Base-by-base conservation (phyloP, 1,284 basidiomycete genomes). In the Cryptococcus sp. region DNA sequence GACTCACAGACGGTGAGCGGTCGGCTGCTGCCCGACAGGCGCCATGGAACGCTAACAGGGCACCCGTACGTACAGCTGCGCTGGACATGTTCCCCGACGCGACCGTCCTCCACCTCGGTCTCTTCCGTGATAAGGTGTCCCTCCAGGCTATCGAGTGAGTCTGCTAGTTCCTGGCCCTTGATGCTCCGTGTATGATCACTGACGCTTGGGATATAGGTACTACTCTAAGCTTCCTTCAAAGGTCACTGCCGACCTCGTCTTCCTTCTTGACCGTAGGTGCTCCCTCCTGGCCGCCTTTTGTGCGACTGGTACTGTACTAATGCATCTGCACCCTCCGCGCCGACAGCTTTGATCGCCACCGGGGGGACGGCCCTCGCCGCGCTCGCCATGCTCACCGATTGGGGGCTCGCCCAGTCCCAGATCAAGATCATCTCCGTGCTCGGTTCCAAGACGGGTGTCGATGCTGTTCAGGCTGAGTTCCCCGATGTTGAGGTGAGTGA, bases 301-400 rank as follows among this genome's bases (percentile, higher is more conserved):
- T 20, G 43, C 9, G 11, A 45, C 12, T n/a, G n/a, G n/a, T n/a
- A 45, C 16, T 24, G 15, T 23, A 24, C 16, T 18, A 5, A n/a
- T n/a, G n/a, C n/a, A n/a, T n/a, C n/a, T n/a, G n/a, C n/a, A 18
- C 5, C 39, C 7, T 13, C 8, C 21, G 9, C 18, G 21, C 45
- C 7, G 1, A 11, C 61, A 74, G 70, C 94, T 3, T 79, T 97
- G 43, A 87, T 97, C 67, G 94, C 94, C 0, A 97, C 94, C 0
- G 94, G 93, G 59, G 89, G 90, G n/a, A 96, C 94, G 3, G 91
- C 89, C 5, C 82, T 85, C 58, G 91, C 92, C 15, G 92, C 92
- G 2, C 72, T 95, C 55, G 72, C 82, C 51, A 94, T 93, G 89
- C 80, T 94, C 46, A 67, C 82, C 7, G 91, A 94, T 55, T 94